These are phyloP conservation scores for Botrytis hyacinthi DNA, from an alignment of 2,329 filamentous ascomycete species.

Conservation along the genomic window DNA sequence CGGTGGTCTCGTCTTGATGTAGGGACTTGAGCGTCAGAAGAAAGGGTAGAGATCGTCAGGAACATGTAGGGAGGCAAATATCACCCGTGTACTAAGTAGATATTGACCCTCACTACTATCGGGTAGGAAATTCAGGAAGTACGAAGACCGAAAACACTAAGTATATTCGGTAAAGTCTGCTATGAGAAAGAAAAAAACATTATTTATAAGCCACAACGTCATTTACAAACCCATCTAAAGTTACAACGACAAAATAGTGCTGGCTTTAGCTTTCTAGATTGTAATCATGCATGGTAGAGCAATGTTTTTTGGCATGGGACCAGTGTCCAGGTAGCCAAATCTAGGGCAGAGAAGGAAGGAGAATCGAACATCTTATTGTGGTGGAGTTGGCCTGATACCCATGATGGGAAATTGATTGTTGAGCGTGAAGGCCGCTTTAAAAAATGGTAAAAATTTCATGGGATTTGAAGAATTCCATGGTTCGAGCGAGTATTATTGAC, in stretches of 20 bases:
- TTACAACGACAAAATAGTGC: background rate
- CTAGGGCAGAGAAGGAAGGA: slow-evolving; percentile 10
- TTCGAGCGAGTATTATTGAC: background rate
- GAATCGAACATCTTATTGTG: background rate
- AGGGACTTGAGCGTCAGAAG: slow-evolving; percentile 6
- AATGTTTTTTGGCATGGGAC: background rate
- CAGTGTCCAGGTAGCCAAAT: background rate
- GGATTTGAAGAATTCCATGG: slow-evolving; percentile 21
- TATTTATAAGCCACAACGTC: slow-evolving; percentile 7
- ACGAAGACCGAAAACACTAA: background rate
- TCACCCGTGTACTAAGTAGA: background rate
- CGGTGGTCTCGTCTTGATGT: slow-evolving; percentile 10
- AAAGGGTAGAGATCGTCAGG: slow-evolving; percentile 20
- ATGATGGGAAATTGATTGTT: slow-evolving; percentile 16
- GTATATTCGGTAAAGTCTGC: background rate
- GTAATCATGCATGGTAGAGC: slow-evolving; percentile 6
- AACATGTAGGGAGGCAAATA: slow-evolving; percentile 13
- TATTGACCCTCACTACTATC: slow-evolving; percentile 2
- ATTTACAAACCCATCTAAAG: background rate
- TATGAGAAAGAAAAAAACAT: slow-evolving; percentile 3
- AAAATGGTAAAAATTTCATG: slow-evolving; percentile 18
- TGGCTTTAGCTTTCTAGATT: background rate
- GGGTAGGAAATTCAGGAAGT: background rate
- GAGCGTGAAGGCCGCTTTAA: slow-evolving; percentile 18
- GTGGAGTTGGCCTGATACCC: slow-evolving; percentile 9